Conservation (phyloP, 257 asterid species). For the Henckelia pumila region DNA sequence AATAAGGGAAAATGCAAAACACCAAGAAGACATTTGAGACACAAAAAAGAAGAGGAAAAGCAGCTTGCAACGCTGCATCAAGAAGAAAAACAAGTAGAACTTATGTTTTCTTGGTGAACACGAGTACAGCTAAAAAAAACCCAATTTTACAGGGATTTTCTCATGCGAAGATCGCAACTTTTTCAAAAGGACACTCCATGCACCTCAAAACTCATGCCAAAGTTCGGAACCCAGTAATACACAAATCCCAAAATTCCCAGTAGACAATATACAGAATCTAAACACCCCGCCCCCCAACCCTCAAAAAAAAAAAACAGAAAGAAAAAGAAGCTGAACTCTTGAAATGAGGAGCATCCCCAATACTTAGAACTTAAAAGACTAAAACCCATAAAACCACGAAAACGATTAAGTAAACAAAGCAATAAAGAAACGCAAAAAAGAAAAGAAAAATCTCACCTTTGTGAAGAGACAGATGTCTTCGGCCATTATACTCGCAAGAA, state of each 20-base stretch:
- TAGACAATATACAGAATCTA: neutral
- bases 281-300: neutral
- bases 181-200: neutral
- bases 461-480: conserved; percentile 72
- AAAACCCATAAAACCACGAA: neutral
- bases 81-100: conserved; percentile 1
- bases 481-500: conserved; percentile 48
- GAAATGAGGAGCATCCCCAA: conserved; percentile 18
- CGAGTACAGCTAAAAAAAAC: neutral
- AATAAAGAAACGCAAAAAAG: neutral
- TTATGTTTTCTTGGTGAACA: too few relatives aligned
- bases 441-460: conserved; percentile 54
- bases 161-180: neutral
- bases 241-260: neutral
- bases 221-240: neutral
- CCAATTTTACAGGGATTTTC: neutral
- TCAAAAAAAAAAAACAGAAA: neutral
- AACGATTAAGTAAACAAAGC: too few relatives aligned
- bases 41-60: neutral
- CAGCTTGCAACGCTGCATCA: conserved; percentile 5
- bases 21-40: conserved; percentile 2
- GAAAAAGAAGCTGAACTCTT: conserved; percentile 2
- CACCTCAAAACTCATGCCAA: neutral
- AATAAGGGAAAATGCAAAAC: neutral
- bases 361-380: conserved; percentile 4